Evolutionary conservation across 768 basidiomycete genomes (phyloP).

Genomic region (Mycena olivaceomarginata): DNA sequence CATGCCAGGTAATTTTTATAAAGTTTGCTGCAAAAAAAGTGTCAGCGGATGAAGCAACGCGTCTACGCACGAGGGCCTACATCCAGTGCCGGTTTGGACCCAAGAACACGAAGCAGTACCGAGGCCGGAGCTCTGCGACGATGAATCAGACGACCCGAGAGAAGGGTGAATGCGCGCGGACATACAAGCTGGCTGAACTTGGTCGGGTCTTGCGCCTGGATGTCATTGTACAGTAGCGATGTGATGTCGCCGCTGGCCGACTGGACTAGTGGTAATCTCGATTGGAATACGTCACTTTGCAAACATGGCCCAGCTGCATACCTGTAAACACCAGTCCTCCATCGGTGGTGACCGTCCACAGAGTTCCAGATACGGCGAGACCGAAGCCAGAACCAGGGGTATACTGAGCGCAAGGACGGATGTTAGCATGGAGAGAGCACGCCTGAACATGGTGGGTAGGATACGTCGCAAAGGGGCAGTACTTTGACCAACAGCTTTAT

Average conservation of each 20-base stretch:
- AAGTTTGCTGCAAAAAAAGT: constrained; percentile 43
- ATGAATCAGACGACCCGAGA: constrained; percentile 38
- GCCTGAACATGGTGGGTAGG: neutral
- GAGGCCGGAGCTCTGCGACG: constrained; percentile 50
- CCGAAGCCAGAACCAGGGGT: neutral
- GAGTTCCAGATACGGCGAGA: neutral
- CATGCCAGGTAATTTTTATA: constrained; percentile 57
- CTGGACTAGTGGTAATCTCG: constrained; percentile 45
- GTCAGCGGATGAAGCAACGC: too few relatives aligned
- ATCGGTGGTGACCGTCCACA: constrained; percentile 52
- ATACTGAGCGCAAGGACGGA: neutral
- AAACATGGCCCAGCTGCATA: neutral
- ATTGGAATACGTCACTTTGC: neutral
- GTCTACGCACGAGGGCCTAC: constrained; percentile 36
- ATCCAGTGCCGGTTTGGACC: constrained; percentile 51
- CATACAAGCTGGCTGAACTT: neutral
- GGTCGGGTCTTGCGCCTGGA: constrained; percentile 46
- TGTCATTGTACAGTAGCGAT: constrained; percentile 59
- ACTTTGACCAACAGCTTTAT: too few relatives aligned
- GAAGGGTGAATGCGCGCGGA: neutral
- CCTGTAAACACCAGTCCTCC: constrained; percentile 59
- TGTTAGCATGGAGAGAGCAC: neutral
- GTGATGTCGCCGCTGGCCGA: constrained; percentile 58
- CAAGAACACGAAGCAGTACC: constrained; percentile 54
- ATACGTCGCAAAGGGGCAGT: too few relatives aligned